A percentile compares a stretch with the other conserved stretches of the same genome.
phyloP scores from a whole-genome alignment of 2,329 filamentous ascomycete genomes.

The Pseudogymnoascus sp. region DNA sequence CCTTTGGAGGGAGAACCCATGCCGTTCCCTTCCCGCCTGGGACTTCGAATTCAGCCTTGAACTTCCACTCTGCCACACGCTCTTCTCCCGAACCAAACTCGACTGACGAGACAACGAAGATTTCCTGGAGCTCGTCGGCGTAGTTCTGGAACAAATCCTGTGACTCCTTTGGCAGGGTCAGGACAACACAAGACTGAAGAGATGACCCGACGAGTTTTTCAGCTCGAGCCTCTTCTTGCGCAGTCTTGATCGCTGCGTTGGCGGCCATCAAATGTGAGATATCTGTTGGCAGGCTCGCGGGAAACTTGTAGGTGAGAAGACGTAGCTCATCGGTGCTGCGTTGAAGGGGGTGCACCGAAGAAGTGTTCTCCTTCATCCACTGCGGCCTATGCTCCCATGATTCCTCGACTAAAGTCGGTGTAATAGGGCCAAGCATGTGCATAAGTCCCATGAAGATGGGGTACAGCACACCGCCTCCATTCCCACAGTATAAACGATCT shows the following conservation, averaged over 20 bases:
- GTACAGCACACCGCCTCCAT: constrained; percentile 54
- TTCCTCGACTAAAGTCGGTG: constrained; percentile 79
- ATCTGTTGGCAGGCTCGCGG: constrained; percentile 12
- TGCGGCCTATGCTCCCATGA: constrained; percentile 70
- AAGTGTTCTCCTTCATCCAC: constrained; percentile 44
- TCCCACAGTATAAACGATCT: constrained; percentile 81
- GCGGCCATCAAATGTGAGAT: constrained; percentile 20
- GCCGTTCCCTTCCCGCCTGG: constrained; percentile 16
- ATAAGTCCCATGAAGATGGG: constrained; percentile 64
- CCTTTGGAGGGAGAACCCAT: constrained; percentile 35
- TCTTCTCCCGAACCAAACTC: constrained; percentile 38
- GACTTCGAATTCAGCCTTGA: constrained; percentile 17
- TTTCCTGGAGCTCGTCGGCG: constrained; percentile 36
- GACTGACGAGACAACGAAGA: constrained; percentile 64
- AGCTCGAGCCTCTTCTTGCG: constrained; percentile 63
- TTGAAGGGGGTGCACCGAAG: constrained; percentile 34
- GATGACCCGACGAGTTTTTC: constrained; percentile 71
- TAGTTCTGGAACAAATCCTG: constrained; percentile 23
- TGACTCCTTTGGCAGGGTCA: constrained; percentile 37
- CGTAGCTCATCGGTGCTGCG: constrained; percentile 22
- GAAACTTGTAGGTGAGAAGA: constrained; percentile 12
- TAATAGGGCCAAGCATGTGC: constrained; percentile 71
- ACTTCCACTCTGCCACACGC: constrained; percentile 40
- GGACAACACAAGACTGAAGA: constrained; percentile 63
- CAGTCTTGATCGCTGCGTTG: constrained; percentile 61